phyloP scores from a whole-genome alignment of 495 filamentous ascomycete species.

The Penicillium mononematosum region DNA sequence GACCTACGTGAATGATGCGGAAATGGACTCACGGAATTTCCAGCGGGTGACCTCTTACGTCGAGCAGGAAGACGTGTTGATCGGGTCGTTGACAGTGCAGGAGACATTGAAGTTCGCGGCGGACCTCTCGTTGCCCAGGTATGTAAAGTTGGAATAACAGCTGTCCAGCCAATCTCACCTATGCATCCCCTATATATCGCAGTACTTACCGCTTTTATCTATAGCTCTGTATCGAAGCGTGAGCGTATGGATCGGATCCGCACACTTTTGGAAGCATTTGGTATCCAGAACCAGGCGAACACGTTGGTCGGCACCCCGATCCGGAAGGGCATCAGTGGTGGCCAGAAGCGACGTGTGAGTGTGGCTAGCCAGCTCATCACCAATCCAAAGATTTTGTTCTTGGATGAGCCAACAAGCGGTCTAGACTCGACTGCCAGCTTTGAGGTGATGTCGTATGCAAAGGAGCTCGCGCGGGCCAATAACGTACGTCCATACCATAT shows the following conservation, averaged over 20 bases:
- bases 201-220: background rate
- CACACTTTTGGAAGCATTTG: constrained; percentile 58
- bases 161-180: background rate
- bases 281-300: constrained; percentile 60
- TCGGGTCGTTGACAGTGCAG: constrained; percentile 71
- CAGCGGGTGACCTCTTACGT: constrained; percentile 65
- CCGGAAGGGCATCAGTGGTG: constrained; percentile 74
- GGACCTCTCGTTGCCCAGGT: constrained; percentile 57
- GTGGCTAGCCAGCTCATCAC: constrained; percentile 79
- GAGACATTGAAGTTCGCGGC: constrained; percentile 75
- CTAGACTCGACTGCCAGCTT: constrained; percentile 68
- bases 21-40: constrained; percentile 31
- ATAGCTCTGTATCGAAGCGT: constrained; percentile 39
- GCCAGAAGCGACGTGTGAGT: constrained; percentile 75
- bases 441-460: constrained; percentile 66
- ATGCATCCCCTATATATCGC: background rate
- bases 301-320: constrained; percentile 76
- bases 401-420: constrained; percentile 81
- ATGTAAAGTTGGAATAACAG: constrained; percentile 6
- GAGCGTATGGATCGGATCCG: constrained; percentile 55
- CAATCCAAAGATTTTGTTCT: constrained; percentile 70
- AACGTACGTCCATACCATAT: constrained; percentile 47
- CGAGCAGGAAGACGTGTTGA: constrained; percentile 81
- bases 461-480: constrained; percentile 60
- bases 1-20: constrained; percentile 57